Base-by-base conservation (phyloP, 768 basidiomycete genomes). In the Russula dissimulans region DNA sequence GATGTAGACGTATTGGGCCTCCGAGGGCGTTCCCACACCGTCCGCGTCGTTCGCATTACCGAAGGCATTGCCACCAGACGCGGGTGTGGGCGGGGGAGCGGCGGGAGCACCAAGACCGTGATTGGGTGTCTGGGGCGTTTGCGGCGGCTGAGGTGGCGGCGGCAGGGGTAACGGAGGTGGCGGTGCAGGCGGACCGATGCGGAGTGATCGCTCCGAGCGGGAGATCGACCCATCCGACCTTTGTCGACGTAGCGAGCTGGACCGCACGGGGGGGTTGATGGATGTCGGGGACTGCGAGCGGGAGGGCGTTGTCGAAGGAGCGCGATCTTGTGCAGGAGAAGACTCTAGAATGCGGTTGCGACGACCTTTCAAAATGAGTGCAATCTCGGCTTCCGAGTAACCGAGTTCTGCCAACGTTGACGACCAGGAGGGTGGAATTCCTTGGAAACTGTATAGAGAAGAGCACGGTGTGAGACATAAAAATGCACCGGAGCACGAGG, bases 341-440 rank as follows among this genome's bases (percentile, higher is more conserved):
- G 18, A 29, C 1, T 54, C 60, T n/a, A 59, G 65, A 1, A 42
- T 46, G 39, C 59, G 55, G 38, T 53, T 48, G 42, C 65, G 65
- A 46, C 64, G 64, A 29, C 63, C 63, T 39, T 56, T 54, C 42
- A 61, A 58, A 11, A 66, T 64, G 43, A 64, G 63, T 4, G 56
- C 53, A 18, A 66, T 58, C 42, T 66, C 65, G 43, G 65, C 63
- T 29, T 64, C 62, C 45, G 65, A 64, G 56, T 65, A 64, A 47
- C 65, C 65, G 11, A 64, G 58, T 6, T 55, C 59, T 8, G 56
- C 42, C 39, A 66, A 32, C 0, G 63, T 38, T 38, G 62, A 45
- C 34, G 65, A 34, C 65, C 65, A 66, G 14, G 42, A 9, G 6
- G 65, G 56, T 1, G 65, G 65, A 11, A 64, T 38, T 15, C 65